A percentile compares a stretch with the other conserved stretches of the same genome.
These are phyloP conservation scores for Botryotinia globosa DNA, from an alignment of 2,329 filamentous ascomycete genomes.

Conservation along the genomic window DNA sequence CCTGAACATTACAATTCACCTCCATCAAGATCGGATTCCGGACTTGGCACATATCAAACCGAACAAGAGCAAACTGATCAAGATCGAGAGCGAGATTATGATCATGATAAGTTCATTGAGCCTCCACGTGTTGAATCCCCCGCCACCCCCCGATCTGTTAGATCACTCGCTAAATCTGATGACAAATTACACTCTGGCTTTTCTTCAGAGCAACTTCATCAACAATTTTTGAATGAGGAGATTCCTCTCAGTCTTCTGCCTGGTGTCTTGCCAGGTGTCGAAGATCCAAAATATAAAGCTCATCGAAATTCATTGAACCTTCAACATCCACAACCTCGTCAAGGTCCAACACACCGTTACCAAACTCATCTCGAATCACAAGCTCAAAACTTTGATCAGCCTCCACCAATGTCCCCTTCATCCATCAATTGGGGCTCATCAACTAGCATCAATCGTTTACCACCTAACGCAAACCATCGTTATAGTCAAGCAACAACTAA, in stretches of 20 bases:
- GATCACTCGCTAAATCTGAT: constrained; percentile 41
- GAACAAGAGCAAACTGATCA: constrained; percentile 15
- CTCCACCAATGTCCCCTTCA: constrained; percentile 54
- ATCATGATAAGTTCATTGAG: constrained; percentile 7
- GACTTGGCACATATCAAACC: constrained; percentile 55
- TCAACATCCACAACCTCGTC: constrained; percentile 74
- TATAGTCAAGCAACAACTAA: constrained; percentile 39
- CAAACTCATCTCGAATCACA: constrained; percentile 71
- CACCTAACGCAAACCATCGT: constrained; percentile 53
- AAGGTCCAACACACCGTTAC: constrained; percentile 70
- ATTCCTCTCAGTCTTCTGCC: constrained; percentile 34
- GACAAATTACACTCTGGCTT: constrained; percentile 60
- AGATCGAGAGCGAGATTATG: constrained; percentile 8
- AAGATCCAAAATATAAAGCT: constrained; percentile 77
- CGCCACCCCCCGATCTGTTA: background rate
- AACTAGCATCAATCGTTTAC: constrained; percentile 53
- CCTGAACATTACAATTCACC: constrained; percentile 30
- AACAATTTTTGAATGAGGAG: constrained; percentile 33
- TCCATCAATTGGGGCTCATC: constrained; percentile 63
- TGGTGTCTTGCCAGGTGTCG: constrained; percentile 35
- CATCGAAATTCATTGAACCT: constrained; percentile 78
- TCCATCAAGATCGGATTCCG: constrained; percentile 75
- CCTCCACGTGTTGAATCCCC: constrained; percentile 1
- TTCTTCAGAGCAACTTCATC: constrained; percentile 48
- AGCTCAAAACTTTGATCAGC: constrained; percentile 62